These are phyloP conservation scores for Metschnikowia peoriensis DNA, from an alignment of 805 yeast species.

Conservation along the genomic window DNA sequence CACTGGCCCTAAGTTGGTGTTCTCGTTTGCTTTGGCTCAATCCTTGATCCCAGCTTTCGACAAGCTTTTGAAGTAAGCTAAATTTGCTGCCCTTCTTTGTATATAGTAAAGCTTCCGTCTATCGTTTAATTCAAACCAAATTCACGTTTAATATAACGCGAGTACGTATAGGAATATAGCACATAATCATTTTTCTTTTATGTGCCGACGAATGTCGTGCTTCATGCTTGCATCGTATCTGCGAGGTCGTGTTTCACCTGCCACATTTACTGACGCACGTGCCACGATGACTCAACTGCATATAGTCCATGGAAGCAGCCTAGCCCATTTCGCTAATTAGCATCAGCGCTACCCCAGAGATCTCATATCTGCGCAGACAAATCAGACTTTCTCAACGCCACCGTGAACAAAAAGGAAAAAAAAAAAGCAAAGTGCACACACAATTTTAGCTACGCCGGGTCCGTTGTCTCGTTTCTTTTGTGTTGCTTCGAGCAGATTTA, in stretches of 20 bases:
- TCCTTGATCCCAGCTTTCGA: constrained; percentile 96
- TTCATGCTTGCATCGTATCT: not conserved
- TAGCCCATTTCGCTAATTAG: not conserved
- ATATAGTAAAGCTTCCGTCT: constrained; percentile 5
- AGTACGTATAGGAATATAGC: too few relatives aligned
- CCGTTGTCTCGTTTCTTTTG: not conserved
- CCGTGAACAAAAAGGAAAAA: not conserved
- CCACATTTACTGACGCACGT: not conserved
- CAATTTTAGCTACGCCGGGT: not conserved
- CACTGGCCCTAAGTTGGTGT: constrained; percentile 97
- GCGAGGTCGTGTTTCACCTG: not conserved
- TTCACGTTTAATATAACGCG: too few relatives aligned
- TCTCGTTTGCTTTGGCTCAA: constrained; percentile 97
- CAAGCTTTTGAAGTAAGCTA: constrained; percentile 47
- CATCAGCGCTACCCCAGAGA: not conserved
- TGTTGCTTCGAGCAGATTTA: not conserved
- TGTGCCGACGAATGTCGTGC: not conserved
- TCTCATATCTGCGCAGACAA: not conserved
- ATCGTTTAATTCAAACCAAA: not conserved
- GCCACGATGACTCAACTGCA: not conserved
- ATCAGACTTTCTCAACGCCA: not conserved
- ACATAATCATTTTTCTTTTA: not conserved
- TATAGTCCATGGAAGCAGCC: not conserved
- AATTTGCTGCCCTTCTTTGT: not conserved
- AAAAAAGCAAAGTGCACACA: not conserved